Evolutionary conservation across 495 filamentous ascomycete species (phyloP), one percentile per base, ranked within the genome.

Genomic region (Tetracladium marchalianum): DNA sequence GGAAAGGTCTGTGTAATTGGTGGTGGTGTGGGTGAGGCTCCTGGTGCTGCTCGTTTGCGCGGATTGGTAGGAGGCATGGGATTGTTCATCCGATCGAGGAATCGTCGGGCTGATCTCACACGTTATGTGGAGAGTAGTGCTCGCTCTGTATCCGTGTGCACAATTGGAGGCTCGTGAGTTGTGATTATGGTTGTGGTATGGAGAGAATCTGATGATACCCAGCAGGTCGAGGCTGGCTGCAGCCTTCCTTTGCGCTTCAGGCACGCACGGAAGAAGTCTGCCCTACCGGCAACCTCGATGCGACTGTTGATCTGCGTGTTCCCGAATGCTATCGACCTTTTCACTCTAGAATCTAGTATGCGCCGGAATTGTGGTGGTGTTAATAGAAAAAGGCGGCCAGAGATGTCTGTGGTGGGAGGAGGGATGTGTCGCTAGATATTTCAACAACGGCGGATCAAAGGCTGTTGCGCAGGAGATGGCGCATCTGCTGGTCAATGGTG

Each of bases 41-140:
- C 86, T 37, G 85, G 81, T 27, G 84, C 83, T 49, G 84, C 72
- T 62, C 86, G 72, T 66, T 90, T 90, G 64, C 83, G 73, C 40
- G 75, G 55, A 47, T 76, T 77, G 22, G 71, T 65, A 39, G 61
- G 72, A 52, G 53, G 51, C 53, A 60, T 60, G 46, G 17, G 44
- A 40, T 19, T 15, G 43, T 44, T 15, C 42, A 51, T 52, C 36
- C 45, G 45, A 41, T 27, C 16, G 39, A 43, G 43, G 24, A 18
- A 13, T 37, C n/a, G n/a, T n/a, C 16, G 35, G 3, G 16, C 12
- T 17, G 3, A 9, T 37, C 35, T n/a, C 12, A 9, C n/a, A 3
- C 16, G 35, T 4, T 37, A 5, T 2, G 3, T n/a, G 35, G 9
- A 37, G 35, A n/a, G 35, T 27, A n/a, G 35, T 27, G 3, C 22